A percentile compares a stretch with the other conserved stretches of the same genome.
These are phyloP conservation scores for Lagerstroemia speciosa DNA, from an alignment of 345 rosid genomes.

Conservation along the genomic window DNA sequence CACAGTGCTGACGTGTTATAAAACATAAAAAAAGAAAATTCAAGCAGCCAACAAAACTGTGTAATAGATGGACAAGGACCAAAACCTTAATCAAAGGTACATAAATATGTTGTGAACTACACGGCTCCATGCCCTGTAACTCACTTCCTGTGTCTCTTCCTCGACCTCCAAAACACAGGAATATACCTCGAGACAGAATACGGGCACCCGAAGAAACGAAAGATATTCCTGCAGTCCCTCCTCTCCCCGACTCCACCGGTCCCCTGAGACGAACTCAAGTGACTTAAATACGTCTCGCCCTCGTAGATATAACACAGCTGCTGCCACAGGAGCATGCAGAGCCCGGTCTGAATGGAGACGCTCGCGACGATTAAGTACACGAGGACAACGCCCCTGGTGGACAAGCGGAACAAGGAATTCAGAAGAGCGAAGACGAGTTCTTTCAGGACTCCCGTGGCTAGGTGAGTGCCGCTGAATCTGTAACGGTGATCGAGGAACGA, in stretches of 20 bases:
- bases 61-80: not conserved
- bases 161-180: slow-evolving; percentile 29
- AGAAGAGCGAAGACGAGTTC: slow-evolving; percentile 36
- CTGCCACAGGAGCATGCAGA: slow-evolving; percentile 73
- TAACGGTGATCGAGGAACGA: slow-evolving; percentile 8
- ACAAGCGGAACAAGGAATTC: slow-evolving; percentile 42
- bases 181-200: slow-evolving; percentile 39
- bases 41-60: not conserved
- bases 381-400: slow-evolving; percentile 60
- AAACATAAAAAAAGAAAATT: no score
- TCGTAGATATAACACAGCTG: slow-evolving; percentile 69
- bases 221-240: slow-evolving; percentile 56
- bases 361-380: slow-evolving; percentile 68
- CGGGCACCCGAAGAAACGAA: slow-evolving; percentile 67
- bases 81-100: not conserved
- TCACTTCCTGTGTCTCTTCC: slow-evolving; percentile 60
- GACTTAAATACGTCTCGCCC: slow-evolving; percentile 70
- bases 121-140: not conserved
- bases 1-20: no score
- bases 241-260: slow-evolving; percentile 34
- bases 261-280: slow-evolving; percentile 39
- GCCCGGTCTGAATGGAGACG: slow-evolving; percentile 60
- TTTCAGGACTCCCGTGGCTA: slow-evolving; percentile 34
- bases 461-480: slow-evolving; percentile 11
- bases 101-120: not conserved